Evolutionary conservation across 108 stramenopile genomes (phyloP), one percentile per base, ranked within the genome.

Genomic region (Pseudonitzschia pungens): DNA sequence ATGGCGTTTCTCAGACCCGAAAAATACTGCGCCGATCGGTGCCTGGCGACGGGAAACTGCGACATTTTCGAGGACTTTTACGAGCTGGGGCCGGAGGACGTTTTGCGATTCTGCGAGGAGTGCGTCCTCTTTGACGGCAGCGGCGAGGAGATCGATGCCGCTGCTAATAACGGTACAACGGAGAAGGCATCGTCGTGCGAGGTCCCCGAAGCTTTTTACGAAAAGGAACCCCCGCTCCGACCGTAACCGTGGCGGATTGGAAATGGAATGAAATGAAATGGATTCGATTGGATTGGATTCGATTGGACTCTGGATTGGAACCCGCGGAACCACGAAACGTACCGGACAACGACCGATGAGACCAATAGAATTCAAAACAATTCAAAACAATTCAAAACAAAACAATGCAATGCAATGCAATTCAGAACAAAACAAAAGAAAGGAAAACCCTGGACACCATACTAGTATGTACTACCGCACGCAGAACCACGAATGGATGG

Each of bases 21-120:
- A 71, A 42, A 67, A 12, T 92, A 92, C 58, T 92, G 92, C 65
- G 92, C 89, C 41, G 92, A 92, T 69, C 87, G 92, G 32, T 92
- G 92, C 67, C 59, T 92, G 3, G 71, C 87, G 5, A 92, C 92
- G n/a, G 92, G 92, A 2, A 79, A 89, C 70, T 92, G 92, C 74
- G 86, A 92, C 68, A 86, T 90, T 27, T 89, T 75, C 68, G 88
- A 92, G 78, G 83, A 86, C 26, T 70, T 81, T 48, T 92, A 88
- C 66, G 81, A 87, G n/a, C 58, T 90, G 74, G 44, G 77, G 20
- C 83, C 87, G 4, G 54, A 73, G 27, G 77, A 92, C 53, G 92
- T 92, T 15, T 54, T 86, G 26, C 42, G 72, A 58, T 92, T 92
- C 69, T 92, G 92, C 75, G 75, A 77, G 29, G 89, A 92, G n/a